These are phyloP conservation scores for Adansonia grandidieri DNA, from an alignment of 441 rosid genomes.

Conservation along the genomic window DNA sequence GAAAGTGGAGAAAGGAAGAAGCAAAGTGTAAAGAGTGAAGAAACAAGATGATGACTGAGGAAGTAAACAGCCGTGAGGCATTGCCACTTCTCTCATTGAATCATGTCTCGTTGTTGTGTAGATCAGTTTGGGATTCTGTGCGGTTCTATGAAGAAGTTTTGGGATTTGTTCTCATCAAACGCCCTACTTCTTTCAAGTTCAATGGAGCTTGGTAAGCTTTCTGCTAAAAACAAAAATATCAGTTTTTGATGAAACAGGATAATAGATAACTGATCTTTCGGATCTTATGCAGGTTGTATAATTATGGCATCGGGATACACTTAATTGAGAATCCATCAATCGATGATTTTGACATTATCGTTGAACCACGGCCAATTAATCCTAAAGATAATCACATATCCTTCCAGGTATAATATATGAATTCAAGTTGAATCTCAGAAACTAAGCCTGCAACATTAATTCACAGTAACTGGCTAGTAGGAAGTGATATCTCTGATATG, in stretches of 20 bases:
- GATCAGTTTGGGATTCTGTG: conserved; percentile 55
- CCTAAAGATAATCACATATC: conserved; percentile 77
- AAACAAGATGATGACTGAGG: conserved; percentile 44
- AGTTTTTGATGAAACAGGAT: background rate
- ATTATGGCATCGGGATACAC: conserved; percentile 70
- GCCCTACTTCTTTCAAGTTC: conserved; percentile 78
- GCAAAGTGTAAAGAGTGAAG: background rate
- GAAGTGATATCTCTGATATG: background rate
- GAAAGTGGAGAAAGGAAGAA: background rate
- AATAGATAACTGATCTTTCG: no score
- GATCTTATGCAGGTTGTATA: conserved; percentile 50
- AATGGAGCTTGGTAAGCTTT: conserved; percentile 69
- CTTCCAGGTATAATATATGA: conserved; percentile 51
- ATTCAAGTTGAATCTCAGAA: background rate
- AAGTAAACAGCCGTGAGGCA: conserved; percentile 43
- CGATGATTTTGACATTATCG: conserved; percentile 41
- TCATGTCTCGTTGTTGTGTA: conserved; percentile 58
- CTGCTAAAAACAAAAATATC: background rate
- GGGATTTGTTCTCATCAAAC: conserved; percentile 66
- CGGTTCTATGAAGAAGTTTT: conserved; percentile 62
- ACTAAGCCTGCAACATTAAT: background rate
- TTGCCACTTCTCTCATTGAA: conserved; percentile 68
- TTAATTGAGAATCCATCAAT: conserved; percentile 65
- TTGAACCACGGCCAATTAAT: conserved; percentile 56
- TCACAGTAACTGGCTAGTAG: background rate